These are phyloP conservation scores for Cynanchum wilfordii DNA, from an alignment of 257 asterid genomes.

Conservation along the genomic window DNA sequence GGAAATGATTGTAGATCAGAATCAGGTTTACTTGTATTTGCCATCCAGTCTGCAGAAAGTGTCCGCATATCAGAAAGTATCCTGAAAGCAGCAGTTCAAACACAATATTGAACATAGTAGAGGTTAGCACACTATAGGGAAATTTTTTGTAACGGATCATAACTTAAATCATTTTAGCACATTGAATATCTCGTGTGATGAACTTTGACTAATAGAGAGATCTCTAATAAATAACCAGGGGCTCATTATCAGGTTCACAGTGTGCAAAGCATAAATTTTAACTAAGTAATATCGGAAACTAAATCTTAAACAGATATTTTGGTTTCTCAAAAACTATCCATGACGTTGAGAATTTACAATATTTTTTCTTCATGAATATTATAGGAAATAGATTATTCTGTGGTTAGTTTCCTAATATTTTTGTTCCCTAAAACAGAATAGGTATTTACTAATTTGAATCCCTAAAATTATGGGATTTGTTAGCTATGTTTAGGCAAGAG, in stretches of 20 bases:
- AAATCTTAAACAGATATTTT: background rate
- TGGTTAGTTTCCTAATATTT: too few relatives aligned
- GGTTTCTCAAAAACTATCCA: background rate
- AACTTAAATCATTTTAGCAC: background rate
- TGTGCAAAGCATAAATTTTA: background rate
- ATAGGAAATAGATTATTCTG: too few relatives aligned
- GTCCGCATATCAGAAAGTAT: conserved; percentile 98
- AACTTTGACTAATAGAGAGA: background rate
- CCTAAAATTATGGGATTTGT: too few relatives aligned
- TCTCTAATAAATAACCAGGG: background rate
- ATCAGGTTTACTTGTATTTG: conserved; percentile 82
- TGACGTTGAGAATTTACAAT: background rate
- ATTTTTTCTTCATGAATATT: too few relatives aligned
- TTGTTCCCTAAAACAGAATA: too few relatives aligned
- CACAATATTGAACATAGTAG: background rate
- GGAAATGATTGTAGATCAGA: conserved; percentile 69
- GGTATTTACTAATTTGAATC: too few relatives aligned
- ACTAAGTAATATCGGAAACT: background rate
- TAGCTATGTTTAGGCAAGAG: too few relatives aligned
- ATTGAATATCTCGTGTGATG: background rate
- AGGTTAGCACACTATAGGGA: background rate
- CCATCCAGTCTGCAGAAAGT: conserved; percentile 99
- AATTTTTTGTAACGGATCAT: background rate
- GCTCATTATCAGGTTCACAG: background rate
- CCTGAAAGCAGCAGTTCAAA: conserved; percentile 45